phyloP scores from a whole-genome alignment of 129 eudicot genomes.

The Saussurea involucrata region DNA sequence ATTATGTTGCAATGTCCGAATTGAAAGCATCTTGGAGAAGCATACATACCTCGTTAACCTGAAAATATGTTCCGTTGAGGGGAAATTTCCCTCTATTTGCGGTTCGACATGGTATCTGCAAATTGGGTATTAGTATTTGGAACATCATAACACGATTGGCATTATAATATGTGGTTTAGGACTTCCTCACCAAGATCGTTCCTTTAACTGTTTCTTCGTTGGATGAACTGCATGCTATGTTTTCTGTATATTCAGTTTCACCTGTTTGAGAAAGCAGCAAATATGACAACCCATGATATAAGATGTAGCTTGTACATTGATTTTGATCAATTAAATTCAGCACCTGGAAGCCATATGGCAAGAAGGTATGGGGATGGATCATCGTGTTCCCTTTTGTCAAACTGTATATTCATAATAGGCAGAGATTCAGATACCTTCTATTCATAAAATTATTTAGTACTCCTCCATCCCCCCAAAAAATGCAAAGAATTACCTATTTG shows the following conservation, averaged over 20 bases:
- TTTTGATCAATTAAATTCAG: slow-evolving; percentile 2
- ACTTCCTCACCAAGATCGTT: slow-evolving; percentile 62
- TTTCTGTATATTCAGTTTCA: not conserved
- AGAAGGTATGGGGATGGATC: slow-evolving; percentile 66
- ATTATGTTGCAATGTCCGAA: not conserved
- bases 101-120: slow-evolving; percentile 60
- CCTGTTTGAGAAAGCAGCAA: not conserved
- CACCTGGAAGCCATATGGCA: slow-evolving; percentile 56
- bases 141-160: not conserved
- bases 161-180: not conserved
- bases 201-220: slow-evolving; percentile 42
- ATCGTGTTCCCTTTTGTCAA: slow-evolving; percentile 40
- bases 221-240: too few relatives aligned
- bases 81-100: slow-evolving; percentile 61
- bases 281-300: not conserved
- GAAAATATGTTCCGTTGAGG: slow-evolving; percentile 79
- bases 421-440: not conserved
- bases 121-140: not conserved
- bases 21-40: not conserved
- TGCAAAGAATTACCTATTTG: not conserved
- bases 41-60: slow-evolving; percentile 62
- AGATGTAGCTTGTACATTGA: not conserved
- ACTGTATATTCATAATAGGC: slow-evolving; percentile 20
- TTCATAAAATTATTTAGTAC: not conserved
- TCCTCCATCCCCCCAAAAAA: not conserved